Base-by-base conservation (phyloP, 202 grass and related monocot species). In the Alloteropsis angusta region DNA sequence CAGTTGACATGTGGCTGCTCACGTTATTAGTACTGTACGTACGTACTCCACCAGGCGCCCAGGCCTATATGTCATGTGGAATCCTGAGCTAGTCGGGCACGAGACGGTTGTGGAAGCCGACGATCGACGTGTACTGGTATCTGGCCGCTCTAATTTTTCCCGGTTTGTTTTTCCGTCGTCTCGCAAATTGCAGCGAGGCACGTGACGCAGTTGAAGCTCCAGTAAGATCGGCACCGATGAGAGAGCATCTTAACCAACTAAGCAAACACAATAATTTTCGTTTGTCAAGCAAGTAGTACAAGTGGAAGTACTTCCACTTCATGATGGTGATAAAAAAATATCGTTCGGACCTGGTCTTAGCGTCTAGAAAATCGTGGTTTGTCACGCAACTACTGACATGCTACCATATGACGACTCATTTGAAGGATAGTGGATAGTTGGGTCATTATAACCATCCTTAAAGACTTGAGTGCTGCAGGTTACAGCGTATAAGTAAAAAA, bases 151-250 rank as follows among this genome's bases (percentile, higher is more conserved):
- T 36, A 36, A 36, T 37, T 55, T 56, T 56, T 62, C 39, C 9
- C 37, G 2, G 10, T 68, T 18, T 23, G 17, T 61, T 69, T 23
- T 35, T 17, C 11, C 11, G 26, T 38, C 8, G 4, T 36, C 16
- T 52, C 28, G 7, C 47, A 70, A 67, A 13, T 16, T 60, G 67
- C 42, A 12, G 53, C 12, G 22, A 35, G 18, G 26, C 85, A 87
- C 60, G 80, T 87, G 85, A 68, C 16, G 10, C 18, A 54, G 50
- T 74, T 83, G 60, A 17, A 22, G 41, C 23, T 44, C 74, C 39
- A 72, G 32, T 17, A 65, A 78, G 55, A 72, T 69, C 22, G 62
- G 44, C 49, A 26, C 37, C 26, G 12, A 67, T 10, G 16, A 12
- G 22, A 12, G 22, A 76, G 72, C 26, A 48, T 35, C 37, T 54